Evolutionary conservation across 2,329 filamentous ascomycete species (phyloP), one percentile per base, ranked within the genome.

Genomic region (Sporothrix euskadiensis): DNA sequence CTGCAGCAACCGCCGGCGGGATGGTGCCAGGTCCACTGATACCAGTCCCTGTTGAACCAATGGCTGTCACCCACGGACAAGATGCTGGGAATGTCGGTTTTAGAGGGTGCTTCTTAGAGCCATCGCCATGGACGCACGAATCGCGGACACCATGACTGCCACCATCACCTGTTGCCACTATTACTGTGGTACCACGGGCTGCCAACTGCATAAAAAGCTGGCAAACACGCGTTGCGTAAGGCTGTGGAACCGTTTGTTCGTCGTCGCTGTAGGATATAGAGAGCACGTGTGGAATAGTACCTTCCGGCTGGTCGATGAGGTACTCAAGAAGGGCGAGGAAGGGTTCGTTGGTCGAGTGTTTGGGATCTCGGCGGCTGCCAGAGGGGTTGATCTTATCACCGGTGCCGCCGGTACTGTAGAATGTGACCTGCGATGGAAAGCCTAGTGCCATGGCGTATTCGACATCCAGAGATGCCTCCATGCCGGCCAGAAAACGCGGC

Each of bases 31-130:
- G 49, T 8, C 30, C 41, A 6, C 19, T 22, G n/a, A 44, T 54
- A 12, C 56, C 69, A 14, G 41, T 44, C 4, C 71, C 68, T 0
- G 88, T 90, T 1, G 87, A 90, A 7, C 91, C 91, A 1, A 93
- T 87, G 2, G 86, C 82, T 0, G 91, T 93, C 8, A 92, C 87
- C 79, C 88, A 93, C 0, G 90, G 91, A 77, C 91, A 93, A 0
- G 87, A 86, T 0, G 86, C 87, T 0, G 91, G 91, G 80, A 92
- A 93, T 5, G 85, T 86, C 0, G 89, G 85, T 41, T 89, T 82
- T 78, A 90, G 89, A 26, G 85, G 83, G 10, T 85, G 85, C 0
- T 83, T 85, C 74, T 87, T 84, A 59, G 81, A 83, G 30, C 89
- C 89, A 73, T 91, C 88, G 78, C 90, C 89, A 73, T 84, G 84